phyloP scores from a whole-genome alignment of 2,329 filamentous ascomycete genomes.

The Pezicula rhizophila region DNA sequence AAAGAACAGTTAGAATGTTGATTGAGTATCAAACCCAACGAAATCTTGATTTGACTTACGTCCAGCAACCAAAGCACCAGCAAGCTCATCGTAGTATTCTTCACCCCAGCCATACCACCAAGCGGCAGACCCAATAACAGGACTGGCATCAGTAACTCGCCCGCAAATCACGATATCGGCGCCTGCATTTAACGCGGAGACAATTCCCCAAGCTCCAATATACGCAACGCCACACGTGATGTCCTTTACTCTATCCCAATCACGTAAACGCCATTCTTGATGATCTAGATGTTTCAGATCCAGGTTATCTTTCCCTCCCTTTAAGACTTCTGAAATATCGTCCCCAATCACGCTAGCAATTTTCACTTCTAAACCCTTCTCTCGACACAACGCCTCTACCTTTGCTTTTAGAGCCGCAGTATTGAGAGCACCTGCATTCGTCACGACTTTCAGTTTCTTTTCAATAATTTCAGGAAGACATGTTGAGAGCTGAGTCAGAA shows the following conservation, averaged over 20 bases:
- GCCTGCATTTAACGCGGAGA: conserved; percentile 30
- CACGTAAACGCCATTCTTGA: conserved; percentile 8
- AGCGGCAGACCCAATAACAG: conserved; percentile 33
- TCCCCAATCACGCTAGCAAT: conserved; percentile 11
- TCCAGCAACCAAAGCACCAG: conserved; percentile 30
- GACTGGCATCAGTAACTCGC: conserved; percentile 36
- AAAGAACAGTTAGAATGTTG: neutral
- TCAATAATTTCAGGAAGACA: conserved; percentile 5
- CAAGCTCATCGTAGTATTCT: conserved; percentile 28
- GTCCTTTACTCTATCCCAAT: conserved; percentile 11
- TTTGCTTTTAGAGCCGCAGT: conserved; percentile 2
- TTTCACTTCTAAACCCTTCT: conserved; percentile 2
- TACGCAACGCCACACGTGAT: conserved; percentile 18
- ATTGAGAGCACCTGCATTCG: conserved; percentile 12
- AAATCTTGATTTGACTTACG: conserved; percentile 1
- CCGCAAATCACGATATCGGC: conserved; percentile 39
- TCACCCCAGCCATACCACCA: conserved; percentile 38
- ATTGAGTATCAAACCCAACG: neutral
- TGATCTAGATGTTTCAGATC: conserved; percentile 8
- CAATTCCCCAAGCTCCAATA: conserved; percentile 34
- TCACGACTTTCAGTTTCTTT: conserved; percentile 9
- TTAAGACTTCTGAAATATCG: conserved; percentile 6
- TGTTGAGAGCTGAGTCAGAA: conserved; percentile 12
- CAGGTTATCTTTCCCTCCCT: neutral
- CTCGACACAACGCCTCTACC: conserved; percentile 6